Base-by-base conservation (phyloP, 768 basidiomycete species). In the Boletus speciosus region DNA sequence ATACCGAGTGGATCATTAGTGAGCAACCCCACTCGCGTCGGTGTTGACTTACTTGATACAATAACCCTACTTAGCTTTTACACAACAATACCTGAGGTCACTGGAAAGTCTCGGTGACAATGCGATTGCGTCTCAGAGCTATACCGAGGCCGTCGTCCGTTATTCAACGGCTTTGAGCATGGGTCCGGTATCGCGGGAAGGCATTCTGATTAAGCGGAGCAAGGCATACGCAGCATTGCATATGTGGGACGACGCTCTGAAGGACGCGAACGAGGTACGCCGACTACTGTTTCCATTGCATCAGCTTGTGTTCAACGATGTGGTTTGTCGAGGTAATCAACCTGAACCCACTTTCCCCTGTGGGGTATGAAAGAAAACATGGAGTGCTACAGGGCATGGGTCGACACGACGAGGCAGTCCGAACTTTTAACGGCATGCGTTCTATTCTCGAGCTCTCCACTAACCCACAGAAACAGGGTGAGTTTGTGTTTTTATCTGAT, bases 361-460 rank as follows among this genome's bases (percentile, higher is more conserved):
- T 32, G 43, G 47, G 50, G 19, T 40, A 45, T 12, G 58, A 52
- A 49, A 48, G 21, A 37, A 59, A 47, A 23, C 45, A 44, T 5
- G 36, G 47, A 0, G 36, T 47, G 11, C 37, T 57, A 3, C 49
- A 35, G 12, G 49, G 55, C 19, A 70, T 2, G 71, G 60, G 11
- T 29, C 55, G 42, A 19, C 38, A 47, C 31, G 47, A 52, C 14
- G 51, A 59, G 21, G 42, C 41, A 29, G 23, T 12, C 16, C 37
- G 7, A 21, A 11, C 42, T 12, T 36, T 49, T 0, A n/a, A 29
- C 15, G 27, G 15, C 11, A 46, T 48, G 51, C 12, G 25, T 25
- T 48, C 55, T 14, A 29, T 23, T 41, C 31, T 38, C 12, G 47
- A 34, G 40, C 56, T 3, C 4, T 41, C 55, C 16, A 9, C 23